Evolutionary conservation across 305 asterid species (phyloP).

Genomic region (Rubia occidens): DNA sequence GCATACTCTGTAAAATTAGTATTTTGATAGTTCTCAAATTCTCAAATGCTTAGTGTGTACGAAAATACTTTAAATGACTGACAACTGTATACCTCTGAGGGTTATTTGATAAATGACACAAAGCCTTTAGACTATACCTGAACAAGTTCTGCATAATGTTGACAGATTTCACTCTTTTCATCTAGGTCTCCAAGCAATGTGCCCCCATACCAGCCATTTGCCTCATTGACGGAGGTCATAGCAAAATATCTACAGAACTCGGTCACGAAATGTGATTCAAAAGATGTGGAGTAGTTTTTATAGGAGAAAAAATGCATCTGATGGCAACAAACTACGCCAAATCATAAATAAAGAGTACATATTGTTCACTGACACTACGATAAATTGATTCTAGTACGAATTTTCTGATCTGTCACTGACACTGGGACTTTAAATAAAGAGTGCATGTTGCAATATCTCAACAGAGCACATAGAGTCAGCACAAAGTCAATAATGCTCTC

Average conservation of each 20-base stretch:
- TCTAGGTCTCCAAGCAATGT: constrained; percentile 86
- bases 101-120: neutral
- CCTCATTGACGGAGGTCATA: constrained; percentile 76
- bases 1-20: neutral
- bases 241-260: constrained; percentile 53
- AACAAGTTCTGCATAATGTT: constrained; percentile 84
- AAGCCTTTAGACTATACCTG: constrained; percentile 39
- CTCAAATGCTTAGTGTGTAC: neutral
- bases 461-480: neutral
- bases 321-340: constrained; percentile 1
- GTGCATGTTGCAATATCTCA: neutral
- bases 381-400: too few relatives aligned
- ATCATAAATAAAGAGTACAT: neutral
- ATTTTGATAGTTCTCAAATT: neutral
- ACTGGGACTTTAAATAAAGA: too few relatives aligned
- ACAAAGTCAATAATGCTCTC: neutral
- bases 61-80: neutral
- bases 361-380: too few relatives aligned
- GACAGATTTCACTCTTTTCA: constrained; percentile 68
- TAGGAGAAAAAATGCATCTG: neutral
- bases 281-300: neutral
- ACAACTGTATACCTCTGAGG: neutral
- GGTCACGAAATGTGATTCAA: neutral
- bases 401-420: too few relatives aligned
- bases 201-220: constrained; percentile 96